Percentiles rank a stretch among this genome's conserved stretches.
phyloP scores from a whole-genome alignment of 495 filamentous ascomycete genomes.

The Aspergillus incahuasiensis region DNA sequence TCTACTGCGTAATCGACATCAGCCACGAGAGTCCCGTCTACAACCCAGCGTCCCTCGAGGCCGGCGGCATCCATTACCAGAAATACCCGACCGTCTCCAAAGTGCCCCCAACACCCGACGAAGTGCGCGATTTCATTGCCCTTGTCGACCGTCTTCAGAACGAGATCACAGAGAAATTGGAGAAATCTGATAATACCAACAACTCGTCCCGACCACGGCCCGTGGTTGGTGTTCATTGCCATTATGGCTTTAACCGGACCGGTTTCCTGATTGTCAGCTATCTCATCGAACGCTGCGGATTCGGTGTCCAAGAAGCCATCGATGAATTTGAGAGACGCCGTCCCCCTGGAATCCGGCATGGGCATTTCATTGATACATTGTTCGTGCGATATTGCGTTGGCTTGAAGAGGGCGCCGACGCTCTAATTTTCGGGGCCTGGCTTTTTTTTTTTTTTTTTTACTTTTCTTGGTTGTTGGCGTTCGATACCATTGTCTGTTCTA shows the following conservation, averaged over 20 bases:
- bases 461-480: constrained; percentile 8
- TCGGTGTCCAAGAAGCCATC: constrained; percentile 69
- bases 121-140: constrained; percentile 71
- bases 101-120: constrained; percentile 73
- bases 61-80: constrained; percentile 69
- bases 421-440: constrained; percentile 17
- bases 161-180: constrained; percentile 36
- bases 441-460: background rate
- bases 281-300: constrained; percentile 75
- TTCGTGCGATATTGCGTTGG: constrained; percentile 71
- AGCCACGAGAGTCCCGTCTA: constrained; percentile 83
- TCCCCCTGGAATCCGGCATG: constrained; percentile 82
- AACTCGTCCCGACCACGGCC: constrained; percentile 29
- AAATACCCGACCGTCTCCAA: constrained; percentile 92
- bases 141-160: constrained; percentile 65
- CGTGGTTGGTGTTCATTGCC: constrained; percentile 81
- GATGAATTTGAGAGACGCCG: constrained; percentile 69
- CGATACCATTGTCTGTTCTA: background rate
- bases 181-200: constrained; percentile 43
- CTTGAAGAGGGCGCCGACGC: constrained; percentile 49
- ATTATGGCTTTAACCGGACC: constrained; percentile 91
- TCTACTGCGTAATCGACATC: constrained; percentile 82
- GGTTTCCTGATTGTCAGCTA: constrained; percentile 92
- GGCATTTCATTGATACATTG: constrained; percentile 81
- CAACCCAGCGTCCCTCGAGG: constrained; percentile 68